Evolutionary conservation across 2,329 filamentous ascomycete species (phyloP).

Genomic region (Penicillium rolfsii): DNA sequence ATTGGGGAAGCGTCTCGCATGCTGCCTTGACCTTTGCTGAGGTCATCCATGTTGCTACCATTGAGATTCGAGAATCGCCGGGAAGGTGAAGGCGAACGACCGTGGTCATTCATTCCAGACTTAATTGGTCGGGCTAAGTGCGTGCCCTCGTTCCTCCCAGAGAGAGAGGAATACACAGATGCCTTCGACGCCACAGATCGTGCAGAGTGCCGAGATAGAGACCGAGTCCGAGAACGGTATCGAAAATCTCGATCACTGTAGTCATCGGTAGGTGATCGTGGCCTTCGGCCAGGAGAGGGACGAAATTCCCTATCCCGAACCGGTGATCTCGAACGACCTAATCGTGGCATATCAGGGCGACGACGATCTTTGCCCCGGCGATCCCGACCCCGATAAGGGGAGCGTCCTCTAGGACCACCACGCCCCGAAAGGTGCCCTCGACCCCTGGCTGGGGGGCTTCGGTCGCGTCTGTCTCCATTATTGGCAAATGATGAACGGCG

Average conservation of each 20-base stretch:
- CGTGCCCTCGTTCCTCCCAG: conserved; percentile 31
- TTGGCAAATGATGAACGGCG: conserved; percentile 36
- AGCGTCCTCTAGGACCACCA: conserved; percentile 38
- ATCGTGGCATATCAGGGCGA: conserved; percentile 33
- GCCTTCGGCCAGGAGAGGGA: conserved; percentile 34
- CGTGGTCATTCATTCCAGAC: conserved; percentile 32
- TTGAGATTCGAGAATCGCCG: conserved; percentile 40
- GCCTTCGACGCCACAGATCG: conserved; percentile 39
- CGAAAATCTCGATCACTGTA: conserved; percentile 33
- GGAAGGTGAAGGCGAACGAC: conserved; percentile 40
- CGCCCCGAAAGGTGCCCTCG: conserved; percentile 42
- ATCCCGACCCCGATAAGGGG: conserved; percentile 41
- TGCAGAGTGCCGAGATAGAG: conserved; percentile 40
- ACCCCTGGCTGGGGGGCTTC: conserved; percentile 41
- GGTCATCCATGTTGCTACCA: conserved; percentile 34
- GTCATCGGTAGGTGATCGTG: conserved; percentile 33
- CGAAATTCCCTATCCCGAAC: conserved; percentile 31
- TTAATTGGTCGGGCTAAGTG: conserved; percentile 35
- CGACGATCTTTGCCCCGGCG: conserved; percentile 36
- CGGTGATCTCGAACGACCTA: conserved; percentile 40
- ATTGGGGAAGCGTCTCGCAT: conserved; percentile 39
- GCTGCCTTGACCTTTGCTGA: conserved; percentile 37
- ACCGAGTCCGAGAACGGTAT: conserved; percentile 39
- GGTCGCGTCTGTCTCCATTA: conserved; percentile 42
- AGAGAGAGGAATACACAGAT: conserved; percentile 31